A percentile compares a stretch with the other conserved stretches of the same genome.
Conservation (phyloP, 2,329 filamentous ascomycete genomes). For the Sarocladium strictum region DNA sequence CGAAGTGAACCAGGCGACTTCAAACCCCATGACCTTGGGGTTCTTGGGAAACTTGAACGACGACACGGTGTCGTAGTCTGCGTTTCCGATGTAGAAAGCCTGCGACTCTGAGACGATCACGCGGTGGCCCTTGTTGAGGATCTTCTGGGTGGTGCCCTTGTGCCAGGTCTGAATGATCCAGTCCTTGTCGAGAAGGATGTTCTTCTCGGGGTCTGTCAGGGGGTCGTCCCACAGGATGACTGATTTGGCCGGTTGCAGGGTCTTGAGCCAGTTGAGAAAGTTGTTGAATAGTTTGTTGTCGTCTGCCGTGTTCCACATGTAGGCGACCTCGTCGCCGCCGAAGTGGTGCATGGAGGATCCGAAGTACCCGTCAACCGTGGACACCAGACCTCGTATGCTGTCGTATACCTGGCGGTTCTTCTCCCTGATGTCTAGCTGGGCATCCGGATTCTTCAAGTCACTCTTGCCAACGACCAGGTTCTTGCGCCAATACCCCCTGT, state of each 20-base stretch:
- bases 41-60: conserved; percentile 1
- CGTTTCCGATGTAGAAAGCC: conserved; percentile 5
- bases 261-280: conserved; percentile 8
- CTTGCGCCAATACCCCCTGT: conserved; percentile 1
- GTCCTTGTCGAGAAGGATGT: conserved; percentile 3
- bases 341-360: conserved; percentile 7
- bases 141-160: conserved; percentile 1
- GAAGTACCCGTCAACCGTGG: conserved; percentile 4
- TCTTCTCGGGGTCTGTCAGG: conserved; percentile 4
- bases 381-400: not conserved
- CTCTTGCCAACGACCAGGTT: conserved; percentile 3
- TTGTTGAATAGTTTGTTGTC: conserved; percentile 8
- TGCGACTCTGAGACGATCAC: conserved; percentile 3
- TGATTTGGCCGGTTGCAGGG: not conserved
- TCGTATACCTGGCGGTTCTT: not conserved
- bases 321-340: conserved; percentile 7
- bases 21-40: not conserved
- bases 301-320: not conserved
- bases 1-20: conserved; percentile 6
- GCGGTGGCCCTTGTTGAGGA: conserved; percentile 3
- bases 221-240: conserved; percentile 6
- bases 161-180: conserved; percentile 8
- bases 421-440: conserved; percentile 4
- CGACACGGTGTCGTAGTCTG: conserved; percentile 3
- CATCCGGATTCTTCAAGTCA: conserved; percentile 1